Conservation (phyloP, 2,329 filamentous ascomycete genomes). For the Xylariaceae sp. region DNA sequence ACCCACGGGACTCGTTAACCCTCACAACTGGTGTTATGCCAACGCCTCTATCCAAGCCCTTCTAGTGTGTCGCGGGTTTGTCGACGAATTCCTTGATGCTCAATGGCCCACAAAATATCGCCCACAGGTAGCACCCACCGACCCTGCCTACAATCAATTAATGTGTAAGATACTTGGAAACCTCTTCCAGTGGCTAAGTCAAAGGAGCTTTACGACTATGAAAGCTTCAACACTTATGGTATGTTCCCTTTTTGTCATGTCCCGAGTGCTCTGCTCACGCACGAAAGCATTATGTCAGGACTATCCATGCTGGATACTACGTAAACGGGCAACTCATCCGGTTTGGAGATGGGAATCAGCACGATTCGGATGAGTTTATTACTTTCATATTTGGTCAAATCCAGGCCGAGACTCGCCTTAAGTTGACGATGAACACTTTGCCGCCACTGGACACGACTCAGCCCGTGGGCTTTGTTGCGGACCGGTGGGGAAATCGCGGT, state of each 20-base stretch:
- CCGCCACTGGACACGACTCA: slow-evolving; percentile 23
- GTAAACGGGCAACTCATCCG: slow-evolving; percentile 22
- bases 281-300: slow-evolving; percentile 55
- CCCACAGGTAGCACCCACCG: slow-evolving; percentile 57
- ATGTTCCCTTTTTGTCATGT: slow-evolving; percentile 25
- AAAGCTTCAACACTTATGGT: slow-evolving; percentile 55
- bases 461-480: slow-evolving; percentile 54
- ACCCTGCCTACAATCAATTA: slow-evolving; percentile 49
- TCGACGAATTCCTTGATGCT: slow-evolving; percentile 55
- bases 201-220: slow-evolving; percentile 46
- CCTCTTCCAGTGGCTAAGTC: slow-evolving; percentile 53
- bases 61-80: slow-evolving; percentile 66
- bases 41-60: slow-evolving; percentile 85
- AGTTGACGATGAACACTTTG: slow-evolving; percentile 33
- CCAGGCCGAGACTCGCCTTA: slow-evolving; percentile 76
- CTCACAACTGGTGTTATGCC: slow-evolving; percentile 82
- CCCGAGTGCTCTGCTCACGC: slow-evolving; percentile 3
- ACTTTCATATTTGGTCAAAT: slow-evolving; percentile 75
- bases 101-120: slow-evolving; percentile 63
- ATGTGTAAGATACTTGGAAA: slow-evolving; percentile 56
- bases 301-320: slow-evolving; percentile 48
- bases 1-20: slow-evolving; percentile 71
- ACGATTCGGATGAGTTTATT: slow-evolving; percentile 89
- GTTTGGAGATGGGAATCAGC: slow-evolving; percentile 72
- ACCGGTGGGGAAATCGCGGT: slow-evolving; percentile 69